Evolutionary conservation across 2,329 filamentous ascomycete genomes (phyloP), one percentile per base, ranked within the genome.

Genomic region (Penicillium hesseltinei): DNA sequence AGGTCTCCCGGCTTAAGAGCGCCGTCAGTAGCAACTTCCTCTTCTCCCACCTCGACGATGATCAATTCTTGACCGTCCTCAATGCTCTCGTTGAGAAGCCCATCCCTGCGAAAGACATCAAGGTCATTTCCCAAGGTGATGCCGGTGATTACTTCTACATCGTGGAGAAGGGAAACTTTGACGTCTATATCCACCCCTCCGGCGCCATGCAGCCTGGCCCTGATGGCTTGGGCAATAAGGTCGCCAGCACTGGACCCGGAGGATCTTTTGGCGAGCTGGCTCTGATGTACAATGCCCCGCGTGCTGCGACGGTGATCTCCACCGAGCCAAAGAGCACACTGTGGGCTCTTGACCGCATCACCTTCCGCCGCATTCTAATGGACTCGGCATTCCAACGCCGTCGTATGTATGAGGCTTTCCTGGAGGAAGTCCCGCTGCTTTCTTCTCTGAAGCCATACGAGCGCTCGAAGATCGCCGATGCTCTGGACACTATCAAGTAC

Each of bases 81-180:
- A 91, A 91, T 49, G 94, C 94, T 4, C 80, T 99, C 65, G 87
- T 95, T 59, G 94, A 99, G 78, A 97, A 97, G 76, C 89, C 91
- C 7, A 95, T 97, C 68, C 94, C 94, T 2, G 91, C 91, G 62
- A 95, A 94, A 78, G 93, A 87, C 64, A 88, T 87, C 72, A 83
- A 96, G 83, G 91, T 99, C 57, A 97, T 99, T 65, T 89, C 88
- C 49, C 94, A 99, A 79, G 94, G 94, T 54, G 94, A 97, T 70
- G 88, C 92, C 0, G 94, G 94, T 43, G 94, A 99, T 76, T 97
- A 90, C 80, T 99, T 99, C 78, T 99, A 99, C 74, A 88, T 99
- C 27, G 92, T 97, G 19, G 94, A 99, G 74, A 89, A 88, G 63
- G 94, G 94, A 40, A 82, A 82, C 23, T 97, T 97, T 69, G 91